Base-by-base conservation (phyloP, 2,329 filamentous ascomycete species). In the Alternaria sp. region DNA sequence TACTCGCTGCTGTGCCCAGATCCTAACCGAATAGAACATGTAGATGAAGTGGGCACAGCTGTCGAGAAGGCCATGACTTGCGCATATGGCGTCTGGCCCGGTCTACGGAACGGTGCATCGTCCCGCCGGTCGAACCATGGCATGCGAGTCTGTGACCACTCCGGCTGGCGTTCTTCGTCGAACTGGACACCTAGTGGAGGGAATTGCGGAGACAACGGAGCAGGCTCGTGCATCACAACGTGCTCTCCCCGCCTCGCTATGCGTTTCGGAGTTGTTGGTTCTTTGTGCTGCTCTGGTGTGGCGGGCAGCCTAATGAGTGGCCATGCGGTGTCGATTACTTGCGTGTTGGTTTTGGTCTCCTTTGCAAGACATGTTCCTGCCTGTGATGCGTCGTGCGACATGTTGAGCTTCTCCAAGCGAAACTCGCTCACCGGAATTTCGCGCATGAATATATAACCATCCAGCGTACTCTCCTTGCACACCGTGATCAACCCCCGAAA, bases 91-190 rank as follows among this genome's bases (percentile, higher is more conserved):
- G 9, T 41, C 9, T 55, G 14, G 39, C 44, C 32, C 7, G 44
- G 38, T 30, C 39, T 11, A 20, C 52, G 57, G 22, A 59, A 56
- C 18, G 52, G 57, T 24, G n/a, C 46, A 7, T 59, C 39, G 24
- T 46, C 34, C 16, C 46, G 52, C 18, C 47, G 30, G 20, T 30
- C 32, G 41, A 51, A 46, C 24, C 41, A 44, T 20, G 52, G 46
- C 8, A 39, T 8, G 41, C 52, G 57, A 44, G 39, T 51, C 46
- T 39, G 46, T 34, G 57, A 22, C 52, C 52, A 59, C 24, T 51
- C 44, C 14, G 41, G 39, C 26, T 48, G 41, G 28, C 20, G 39
- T 36, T 59, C 57, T 34, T 56, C 39, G 9, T 56, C 32, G 41
- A 56, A 48, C 18, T 41, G 39, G 16, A 28, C 14, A 51, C 24